Base-by-base conservation (phyloP, 2,329 filamentous ascomycete species). In the Hymenoscyphus scutula region DNA sequence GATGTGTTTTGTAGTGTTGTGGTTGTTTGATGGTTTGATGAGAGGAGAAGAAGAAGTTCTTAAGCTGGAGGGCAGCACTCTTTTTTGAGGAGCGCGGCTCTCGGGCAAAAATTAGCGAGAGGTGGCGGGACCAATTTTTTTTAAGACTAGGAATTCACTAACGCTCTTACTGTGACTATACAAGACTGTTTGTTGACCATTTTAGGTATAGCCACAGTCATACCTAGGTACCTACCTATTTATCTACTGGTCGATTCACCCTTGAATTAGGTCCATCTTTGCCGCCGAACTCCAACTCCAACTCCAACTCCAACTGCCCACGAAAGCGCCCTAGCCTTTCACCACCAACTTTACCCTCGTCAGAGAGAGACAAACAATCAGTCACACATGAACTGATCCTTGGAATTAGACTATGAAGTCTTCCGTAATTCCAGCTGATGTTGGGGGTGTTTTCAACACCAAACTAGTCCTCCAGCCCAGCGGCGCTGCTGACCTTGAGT, bases 1-100 rank as follows among this genome's bases (percentile, higher is more conserved):
- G 53, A 41, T 60, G 25, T 64, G 25, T 57, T 67, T 45, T 61
- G 56, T 65, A 67, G 38, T 62, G 45, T 61, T 62, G 41, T 67
- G n/a, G n/a, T 53, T 65, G 66, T 67, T 62, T 67, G 67, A 65
- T 68, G 63, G 61, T 29, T 37, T 59, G 37, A 45, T 56, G 48
- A 15, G 60, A 59, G 56, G 48, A 48, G 53, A 34, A 51, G 54
- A 58, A 48, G 53, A 17, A 32, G 37, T 29, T 51, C 45, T 51
- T 51, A 32, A 41, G 55, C 58, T 37, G 59, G 53, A 60, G 56
- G 45, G 30, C 56, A 45, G 32, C 48, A 61, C 60, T 65, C 59
- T 63, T 68, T 67, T 66, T 54, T 51, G 5, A 25, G 45, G 53
- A 51, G 48, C 59, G 59, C 27, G 23, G 29, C 19, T 23, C n/a